Evolutionary conservation across 768 basidiomycete species (phyloP), one percentile per base, ranked within the genome.

Genomic region (Galerina sulciceps): DNA sequence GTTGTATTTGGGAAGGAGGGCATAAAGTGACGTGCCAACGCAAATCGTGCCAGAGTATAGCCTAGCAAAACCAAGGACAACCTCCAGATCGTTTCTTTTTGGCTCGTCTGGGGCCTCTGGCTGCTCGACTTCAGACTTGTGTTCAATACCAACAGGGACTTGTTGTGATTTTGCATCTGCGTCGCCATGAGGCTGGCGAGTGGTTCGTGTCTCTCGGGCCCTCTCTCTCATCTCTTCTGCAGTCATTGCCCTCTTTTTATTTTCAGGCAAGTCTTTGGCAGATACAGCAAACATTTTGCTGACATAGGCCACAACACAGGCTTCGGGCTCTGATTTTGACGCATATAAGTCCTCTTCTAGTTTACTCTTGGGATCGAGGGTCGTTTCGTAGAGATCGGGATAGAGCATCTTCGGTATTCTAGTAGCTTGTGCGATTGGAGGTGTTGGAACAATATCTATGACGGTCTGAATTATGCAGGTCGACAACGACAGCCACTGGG

Each of bases 231-330:
- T 87, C 67, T 96, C 91, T 36, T 96, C 94, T 0, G 91, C 90
- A 0, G 90, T 93, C 46, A 93, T 66, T 15, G 83, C 78, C 64
- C 80, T 88, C 67, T 86, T 86, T 74, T 92, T 93, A 72, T 91
- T 88, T 69, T 95, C 91, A 0, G 96, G 96, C 20, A 99, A 76
- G 47, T 95, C 90, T 55, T 84, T 84, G 18, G 73, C 75, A n/a
- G 86, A 75, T 0, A 98, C 89, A 1, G 95, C 94, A 68, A 99
- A 98, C 96, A 99, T 99, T 73, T 99, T 99, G 81, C 93, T 96
- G 46, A 98, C 91, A 72, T 95, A 97, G 6, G 89, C 96, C 14
- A 88, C 85, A 11, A 94, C 79, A 56, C 75, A 85, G 0, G 89
- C 87, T 6, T 80, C 79, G 1, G 82, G 62, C 1, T 67, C 78